phyloP scores from a whole-genome alignment of 257 asterid genomes.

The Gentiana dahurica region DNA sequence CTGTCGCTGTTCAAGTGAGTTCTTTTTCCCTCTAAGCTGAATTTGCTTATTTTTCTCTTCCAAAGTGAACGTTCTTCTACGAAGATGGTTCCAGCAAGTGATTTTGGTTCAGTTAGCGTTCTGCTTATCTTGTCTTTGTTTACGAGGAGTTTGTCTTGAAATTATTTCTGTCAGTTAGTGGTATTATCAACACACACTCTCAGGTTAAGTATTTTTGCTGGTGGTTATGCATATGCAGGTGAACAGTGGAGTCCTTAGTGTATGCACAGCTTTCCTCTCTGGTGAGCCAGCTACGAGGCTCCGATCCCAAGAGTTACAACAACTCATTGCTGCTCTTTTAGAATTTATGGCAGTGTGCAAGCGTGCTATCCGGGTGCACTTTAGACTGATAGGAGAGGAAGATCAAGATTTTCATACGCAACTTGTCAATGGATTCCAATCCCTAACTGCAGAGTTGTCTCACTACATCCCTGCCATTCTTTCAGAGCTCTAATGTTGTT shows the following conservation, averaged over 20 bases:
- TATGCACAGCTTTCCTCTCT: constrained; percentile 96
- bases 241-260: constrained; percentile 96
- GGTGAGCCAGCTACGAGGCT: constrained; percentile 99
- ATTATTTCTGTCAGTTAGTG: not conserved
- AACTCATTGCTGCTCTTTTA: constrained; percentile 88
- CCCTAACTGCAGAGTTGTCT: constrained; percentile 94
- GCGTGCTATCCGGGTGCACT: constrained; percentile 96
- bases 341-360: constrained; percentile 99
- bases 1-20: constrained; percentile 98
- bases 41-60: not conserved
- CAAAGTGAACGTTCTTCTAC: not conserved
- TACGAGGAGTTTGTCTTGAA: not conserved
- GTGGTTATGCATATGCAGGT: constrained; percentile 38
- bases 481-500: constrained; percentile 64
- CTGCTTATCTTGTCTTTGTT: constrained; percentile 1
- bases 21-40: not conserved
- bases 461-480: constrained; percentile 99
- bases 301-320: constrained; percentile 95
- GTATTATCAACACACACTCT: too few relatives aligned
- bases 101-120: constrained; percentile 2
- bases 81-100: not conserved
- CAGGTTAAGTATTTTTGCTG: not conserved
- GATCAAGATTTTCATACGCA: constrained; percentile 98
- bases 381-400: constrained; percentile 87
- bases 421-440: constrained; percentile 96